phyloP scores from a whole-genome alignment of 1,139 yeast species.

The Zygosaccharomyces pseudobailii region DNA sequence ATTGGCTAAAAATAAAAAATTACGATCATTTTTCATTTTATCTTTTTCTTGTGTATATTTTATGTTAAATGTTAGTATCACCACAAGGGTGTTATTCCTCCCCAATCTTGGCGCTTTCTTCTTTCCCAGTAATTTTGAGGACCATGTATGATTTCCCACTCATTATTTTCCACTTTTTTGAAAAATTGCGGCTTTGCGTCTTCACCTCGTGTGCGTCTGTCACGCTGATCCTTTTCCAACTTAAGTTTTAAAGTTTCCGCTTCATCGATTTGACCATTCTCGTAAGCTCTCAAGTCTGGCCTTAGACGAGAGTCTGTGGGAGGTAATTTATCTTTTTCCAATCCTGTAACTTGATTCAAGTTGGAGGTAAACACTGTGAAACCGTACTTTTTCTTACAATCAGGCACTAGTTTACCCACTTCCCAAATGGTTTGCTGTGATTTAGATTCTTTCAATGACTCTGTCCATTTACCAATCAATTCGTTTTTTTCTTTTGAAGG shows the following conservation, averaged over 20 bases:
- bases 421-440: conserved; percentile 40
- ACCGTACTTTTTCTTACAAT: conserved; percentile 67
- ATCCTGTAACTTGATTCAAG: conserved; percentile 67
- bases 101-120: conserved; percentile 59
- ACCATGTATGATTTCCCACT: conserved; percentile 62
- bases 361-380: conserved; percentile 79
- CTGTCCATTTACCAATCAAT: conserved; percentile 33
- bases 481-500: conserved; percentile 15
- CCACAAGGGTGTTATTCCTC: conserved; percentile 51
- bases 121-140: conserved; percentile 75
- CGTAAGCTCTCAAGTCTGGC: conserved; percentile 77
- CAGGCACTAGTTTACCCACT: conserved; percentile 43
- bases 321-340: conserved; percentile 62
- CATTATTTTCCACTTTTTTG: conserved; percentile 45
- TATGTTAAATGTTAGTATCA: conserved; percentile 20
- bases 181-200: conserved; percentile 60
- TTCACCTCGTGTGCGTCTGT: conserved; percentile 59
- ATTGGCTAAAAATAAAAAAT: not conserved
- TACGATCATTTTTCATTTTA: not conserved
- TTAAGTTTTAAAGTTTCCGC: conserved; percentile 67
- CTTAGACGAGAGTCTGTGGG: conserved; percentile 87
- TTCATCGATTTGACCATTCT: conserved; percentile 56
- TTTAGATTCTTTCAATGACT: conserved; percentile 21
- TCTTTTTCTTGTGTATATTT: not conserved
- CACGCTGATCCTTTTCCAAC: conserved; percentile 78